Evolutionary conservation across 257 asterid genomes (phyloP), one percentile per base, ranked within the genome.

Genomic region (Solanum ahanhuiri): DNA sequence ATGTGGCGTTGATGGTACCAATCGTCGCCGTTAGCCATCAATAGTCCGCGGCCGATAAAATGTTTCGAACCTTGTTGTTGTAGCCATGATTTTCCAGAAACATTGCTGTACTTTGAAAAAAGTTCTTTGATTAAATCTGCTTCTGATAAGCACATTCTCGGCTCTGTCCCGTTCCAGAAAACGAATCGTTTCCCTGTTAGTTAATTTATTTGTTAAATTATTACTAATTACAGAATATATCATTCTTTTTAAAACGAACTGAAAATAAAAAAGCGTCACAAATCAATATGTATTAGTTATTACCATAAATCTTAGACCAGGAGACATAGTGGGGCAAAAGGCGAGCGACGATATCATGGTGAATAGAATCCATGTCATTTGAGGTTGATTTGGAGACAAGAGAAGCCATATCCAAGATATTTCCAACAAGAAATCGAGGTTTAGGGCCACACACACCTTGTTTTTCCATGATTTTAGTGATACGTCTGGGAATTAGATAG

Each of bases 401-500:
- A 5, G 95, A 83, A 3, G 97, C 89, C 92, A 93, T 90, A 48
- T 95, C 99, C 15, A 88, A 17, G 37, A 94, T 90, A 91, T 96
- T 96, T 11, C 99, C 99, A 14, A 94, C 90, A 3, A 96, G 91
- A 88, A 94, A 92, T 63, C 98, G 93, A 11, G 98, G 98, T 79
- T 93, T 86, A 0, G 99, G 99, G 20, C 99, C 99, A 91, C 92
- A 88, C 85, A 96, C 97, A 0, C 98, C 98, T 93, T 96, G 99
- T 83, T 84, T 91, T 39, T 88, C 97, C 99, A 96, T 95, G 10
- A 89, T 87, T 82, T 86, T 90, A 88, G 58, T 89, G 90, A 96
- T 96, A 86, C 98, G 98, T 92, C 95, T 92, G 6, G 99, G 99
- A 17, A 91, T 96, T 8, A 93, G 8, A 89, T 86, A 93, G 94